Evolutionary conservation across 805 yeast species (phyloP).

Genomic region (Nakazawaea holstii): DNA sequence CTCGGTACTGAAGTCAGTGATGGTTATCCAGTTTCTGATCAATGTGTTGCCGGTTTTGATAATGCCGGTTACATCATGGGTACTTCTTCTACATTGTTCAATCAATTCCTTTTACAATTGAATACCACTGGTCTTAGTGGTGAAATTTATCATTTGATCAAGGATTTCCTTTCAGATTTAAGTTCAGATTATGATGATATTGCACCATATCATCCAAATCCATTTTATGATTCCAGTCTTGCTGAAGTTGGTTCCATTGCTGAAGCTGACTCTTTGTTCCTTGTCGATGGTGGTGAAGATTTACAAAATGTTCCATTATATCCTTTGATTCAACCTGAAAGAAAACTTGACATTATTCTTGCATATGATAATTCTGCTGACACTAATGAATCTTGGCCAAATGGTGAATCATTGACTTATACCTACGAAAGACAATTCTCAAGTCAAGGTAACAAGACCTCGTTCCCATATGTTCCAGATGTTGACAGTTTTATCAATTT

Average conservation of each 20-base stretch:
- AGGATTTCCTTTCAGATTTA: constrained; percentile 39
- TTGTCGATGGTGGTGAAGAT: constrained; percentile 83
- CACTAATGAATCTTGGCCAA: constrained; percentile 56
- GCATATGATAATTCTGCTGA: constrained; percentile 69
- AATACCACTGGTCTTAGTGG: constrained; percentile 49
- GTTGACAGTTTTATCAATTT: constrained; percentile 48
- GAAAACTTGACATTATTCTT: constrained; percentile 58
- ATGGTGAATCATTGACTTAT: constrained; percentile 52
- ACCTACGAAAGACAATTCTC: constrained; percentile 49
- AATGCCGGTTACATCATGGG: constrained; percentile 80
- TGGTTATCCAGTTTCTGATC: constrained; percentile 45
- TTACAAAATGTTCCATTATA: constrained; percentile 63
- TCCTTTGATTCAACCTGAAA: constrained; percentile 57
- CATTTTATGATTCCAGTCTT: constrained; percentile 43
- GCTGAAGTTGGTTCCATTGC: constrained; percentile 33
- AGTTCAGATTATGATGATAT: constrained; percentile 54
- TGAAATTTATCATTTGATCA: constrained; percentile 37
- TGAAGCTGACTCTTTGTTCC: constrained; percentile 36
- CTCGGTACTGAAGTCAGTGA: constrained; percentile 60
- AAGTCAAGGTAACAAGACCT: constrained; percentile 47
- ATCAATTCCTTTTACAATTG: constrained; percentile 54
- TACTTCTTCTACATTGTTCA: constrained; percentile 78
- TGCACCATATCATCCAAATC: constrained; percentile 70
- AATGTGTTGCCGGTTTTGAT: constrained; percentile 68
- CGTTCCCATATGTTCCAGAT: constrained; percentile 82